Conservation (phyloP, 371 early-diverging fungal species). For the Mucor plumbeus region DNA sequence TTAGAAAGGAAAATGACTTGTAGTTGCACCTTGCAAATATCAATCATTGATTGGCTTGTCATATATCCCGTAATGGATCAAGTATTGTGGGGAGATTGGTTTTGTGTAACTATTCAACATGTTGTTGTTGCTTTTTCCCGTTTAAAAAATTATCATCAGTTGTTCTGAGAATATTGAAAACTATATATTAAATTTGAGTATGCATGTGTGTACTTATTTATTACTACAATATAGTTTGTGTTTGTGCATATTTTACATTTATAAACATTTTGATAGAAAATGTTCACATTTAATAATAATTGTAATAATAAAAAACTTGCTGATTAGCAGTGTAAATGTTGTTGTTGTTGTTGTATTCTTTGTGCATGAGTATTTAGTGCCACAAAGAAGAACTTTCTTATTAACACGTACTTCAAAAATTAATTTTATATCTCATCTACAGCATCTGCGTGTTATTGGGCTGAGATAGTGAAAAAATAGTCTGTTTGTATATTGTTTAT, state of each 20-base stretch:
- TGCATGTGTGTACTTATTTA: neutral
- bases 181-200: too few species aligned
- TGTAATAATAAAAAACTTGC: neutral
- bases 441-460: neutral
- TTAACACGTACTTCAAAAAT: neutral
- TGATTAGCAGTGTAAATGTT: neutral
- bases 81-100: constrained; percentile 7
- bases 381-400: neutral
- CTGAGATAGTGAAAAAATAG: neutral
- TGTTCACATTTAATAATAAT: neutral
- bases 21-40: too few species aligned
- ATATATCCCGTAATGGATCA: neutral
- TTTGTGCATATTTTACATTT: neutral
- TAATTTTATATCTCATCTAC: neutral
- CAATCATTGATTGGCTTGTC: neutral
- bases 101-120: neutral
- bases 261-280: neutral
- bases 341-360: neutral
- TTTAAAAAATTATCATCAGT: neutral
- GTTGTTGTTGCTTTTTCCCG: neutral
- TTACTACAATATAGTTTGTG: neutral
- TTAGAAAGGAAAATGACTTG: constrained; percentile 1
- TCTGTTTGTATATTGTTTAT: neutral
- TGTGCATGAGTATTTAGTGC: neutral
- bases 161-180: neutral